These are phyloP conservation scores for Leavenworthia alabamica DNA, from an alignment of 345 rosid species.

Conservation along the genomic window DNA sequence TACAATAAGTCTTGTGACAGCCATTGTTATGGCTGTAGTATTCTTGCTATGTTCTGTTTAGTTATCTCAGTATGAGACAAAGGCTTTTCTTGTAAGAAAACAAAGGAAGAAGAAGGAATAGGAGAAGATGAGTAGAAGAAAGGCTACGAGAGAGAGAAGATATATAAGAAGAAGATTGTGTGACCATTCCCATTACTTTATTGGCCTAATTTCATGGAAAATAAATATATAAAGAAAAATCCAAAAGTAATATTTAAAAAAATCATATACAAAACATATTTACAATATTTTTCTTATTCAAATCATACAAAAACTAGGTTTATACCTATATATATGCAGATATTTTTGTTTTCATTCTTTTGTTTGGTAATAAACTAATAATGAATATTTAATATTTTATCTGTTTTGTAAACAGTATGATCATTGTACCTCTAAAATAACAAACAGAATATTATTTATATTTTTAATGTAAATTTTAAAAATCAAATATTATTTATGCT, in stretches of 20 bases:
- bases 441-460: too few species aligned
- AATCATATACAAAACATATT: background rate
- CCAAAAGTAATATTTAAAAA: background rate
- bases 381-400: too few species aligned
- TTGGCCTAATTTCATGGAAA: background rate
- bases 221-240: background rate
- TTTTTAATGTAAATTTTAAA: too few species aligned
- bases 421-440: too few species aligned
- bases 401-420: too few species aligned
- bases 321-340: too few species aligned
- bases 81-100: conserved; percentile 3
- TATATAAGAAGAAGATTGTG: conserved; percentile 22
- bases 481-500: too few species aligned
- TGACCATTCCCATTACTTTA: conserved; percentile 3
- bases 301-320: too few species aligned
- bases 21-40: conserved; percentile 38
- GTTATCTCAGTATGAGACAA: conserved; percentile 19
- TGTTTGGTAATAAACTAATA: too few species aligned
- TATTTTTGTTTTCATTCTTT: too few species aligned
- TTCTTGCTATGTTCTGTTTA: conserved; percentile 15
- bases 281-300: background rate
- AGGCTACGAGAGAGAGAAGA: conserved; percentile 19
- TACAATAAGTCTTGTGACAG: conserved; percentile 34
- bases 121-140: conserved; percentile 8
- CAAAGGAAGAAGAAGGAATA: background rate